Evolutionary conservation across 2,329 filamentous ascomycete genomes (phyloP), one percentile per base, ranked within the genome.

Genomic region (Exophiala sp.): DNA sequence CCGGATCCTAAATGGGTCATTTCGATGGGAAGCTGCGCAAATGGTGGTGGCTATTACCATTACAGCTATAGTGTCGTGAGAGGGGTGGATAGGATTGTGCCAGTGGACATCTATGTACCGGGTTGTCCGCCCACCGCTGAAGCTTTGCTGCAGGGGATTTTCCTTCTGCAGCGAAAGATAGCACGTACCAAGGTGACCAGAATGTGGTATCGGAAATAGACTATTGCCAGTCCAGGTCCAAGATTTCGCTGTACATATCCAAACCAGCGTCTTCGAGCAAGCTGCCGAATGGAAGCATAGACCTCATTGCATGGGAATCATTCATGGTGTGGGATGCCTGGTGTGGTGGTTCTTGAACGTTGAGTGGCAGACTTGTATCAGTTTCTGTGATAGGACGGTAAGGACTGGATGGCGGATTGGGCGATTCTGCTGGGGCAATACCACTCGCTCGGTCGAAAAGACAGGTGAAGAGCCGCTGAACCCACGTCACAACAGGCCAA

Each of bases 1-100:
- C 88, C 88, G 23, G 88, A 95, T 27, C 88, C 88, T 14, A 78
- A 85, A 64, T 94, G 88, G 88, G 87, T 90, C 16, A 79, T 85
- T 63, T 86, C 81, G 61, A 90, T 90, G 86, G 86, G 86, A 10
- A 86, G 82, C 63, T 90, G 86, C 68, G 86, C 86, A 54, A 90
- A 90, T 68, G 86, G 86, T 45, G 86, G 86, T 55, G 86, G 86
- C 45, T 90, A 90, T 73, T 90, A 90, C 68, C 86, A 90, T 70
- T 90, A 90, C 73, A 86, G 81, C 68, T 90, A 90, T 71, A 81
- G 76, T 58, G 85, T 88, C 37, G 81, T 83, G 38, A 77, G 85
- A 47, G 85, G 85, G 8, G 86, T 83, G 62, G 85, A 89, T 69
- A 72, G 85, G 46, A 81, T 89, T 64, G 80, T 88, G 23, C 85